Base-by-base conservation (phyloP, 2,329 filamentous ascomycete species). In the Alternaria incomplexa region DNA sequence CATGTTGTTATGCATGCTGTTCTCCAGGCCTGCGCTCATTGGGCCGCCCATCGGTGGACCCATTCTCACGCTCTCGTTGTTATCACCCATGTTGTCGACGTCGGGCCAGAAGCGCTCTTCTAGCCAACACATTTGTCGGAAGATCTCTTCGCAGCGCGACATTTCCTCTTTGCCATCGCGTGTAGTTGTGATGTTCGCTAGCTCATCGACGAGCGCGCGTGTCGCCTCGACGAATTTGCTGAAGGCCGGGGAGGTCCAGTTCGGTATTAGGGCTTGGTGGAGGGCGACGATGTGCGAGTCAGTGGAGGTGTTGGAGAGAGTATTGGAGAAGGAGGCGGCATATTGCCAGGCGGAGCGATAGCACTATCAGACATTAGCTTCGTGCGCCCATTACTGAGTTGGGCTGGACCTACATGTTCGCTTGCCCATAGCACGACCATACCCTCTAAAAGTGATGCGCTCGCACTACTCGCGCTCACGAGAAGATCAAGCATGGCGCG, bases 371-470 rank as follows among this genome's bases (percentile, higher is more conserved):
- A 32, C 40, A 52, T 77, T 52, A 70, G 64, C 26, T 32, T 40
- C 23, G 15, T 15, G 5, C n/a, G 17, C 15, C 15, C 4, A 13
- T 11, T 7, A 15, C 15, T 6, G 25, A 23, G 11, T 15, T 30
- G 12, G 4, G 3, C 26, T 9, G 12, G 17, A 74, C 81, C 48
- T 79, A 83, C 83, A 66, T 85, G 87, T 79, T 95, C 91, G 1
- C 90, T 93, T n/a, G 88, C 89, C 89, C 90, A 94, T 23, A 93
- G 85, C n/a, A 92, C 85, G 3, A 92, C 85, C 64, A 92, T 83
- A 6, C 89, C 90, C 74, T 93, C 90, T 3, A 93, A 80, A 72
- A 92, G 74, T 2, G 80, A 84, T 3, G 82, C 81, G 8, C 81
- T 83, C 0, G 84, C 80, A 54, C 83, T 83, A 12, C 86, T 83